Conservation (phyloP, 257 asterid genomes). For the Nicotiana tomentosiformis region DNA sequence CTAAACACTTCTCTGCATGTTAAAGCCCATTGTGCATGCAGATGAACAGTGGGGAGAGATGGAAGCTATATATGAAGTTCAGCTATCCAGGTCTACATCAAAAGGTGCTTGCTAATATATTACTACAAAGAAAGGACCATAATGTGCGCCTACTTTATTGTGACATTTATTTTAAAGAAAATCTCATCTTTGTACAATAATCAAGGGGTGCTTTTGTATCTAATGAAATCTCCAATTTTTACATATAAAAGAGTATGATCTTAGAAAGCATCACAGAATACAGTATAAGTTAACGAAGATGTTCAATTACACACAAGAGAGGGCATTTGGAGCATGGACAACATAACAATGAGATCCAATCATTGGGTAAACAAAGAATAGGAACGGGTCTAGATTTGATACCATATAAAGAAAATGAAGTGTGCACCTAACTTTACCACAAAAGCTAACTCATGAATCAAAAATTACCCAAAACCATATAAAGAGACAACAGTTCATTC, state of each 20-base stretch:
- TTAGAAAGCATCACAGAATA: neutral
- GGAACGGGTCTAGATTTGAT: too few species aligned
- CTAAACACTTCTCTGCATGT: neutral
- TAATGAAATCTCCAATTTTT: neutral
- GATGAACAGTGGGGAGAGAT: neutral
- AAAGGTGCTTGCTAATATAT: neutral
- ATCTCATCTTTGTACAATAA: neutral
- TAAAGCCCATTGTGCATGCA: neutral
- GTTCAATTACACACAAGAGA: too few species aligned
- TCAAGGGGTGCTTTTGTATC: neutral
- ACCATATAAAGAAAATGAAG: too few species aligned
- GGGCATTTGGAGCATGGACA: too few species aligned
- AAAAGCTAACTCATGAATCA: neutral
- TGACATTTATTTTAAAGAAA: neutral
- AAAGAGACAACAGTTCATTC: neutral
- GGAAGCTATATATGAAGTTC: neutral
- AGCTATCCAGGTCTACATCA: neutral
- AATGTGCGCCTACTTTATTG: neutral
- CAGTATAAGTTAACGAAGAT: neutral
- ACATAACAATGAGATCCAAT: too few species aligned
- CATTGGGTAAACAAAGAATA: too few species aligned
- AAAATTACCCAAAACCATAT: too few species aligned
- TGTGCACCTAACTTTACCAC: too few species aligned
- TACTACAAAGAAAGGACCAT: neutral
- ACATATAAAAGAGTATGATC: neutral